phyloP scores from a whole-genome alignment of 2,329 filamentous ascomycete species.

The Parastagonospora avenae region DNA sequence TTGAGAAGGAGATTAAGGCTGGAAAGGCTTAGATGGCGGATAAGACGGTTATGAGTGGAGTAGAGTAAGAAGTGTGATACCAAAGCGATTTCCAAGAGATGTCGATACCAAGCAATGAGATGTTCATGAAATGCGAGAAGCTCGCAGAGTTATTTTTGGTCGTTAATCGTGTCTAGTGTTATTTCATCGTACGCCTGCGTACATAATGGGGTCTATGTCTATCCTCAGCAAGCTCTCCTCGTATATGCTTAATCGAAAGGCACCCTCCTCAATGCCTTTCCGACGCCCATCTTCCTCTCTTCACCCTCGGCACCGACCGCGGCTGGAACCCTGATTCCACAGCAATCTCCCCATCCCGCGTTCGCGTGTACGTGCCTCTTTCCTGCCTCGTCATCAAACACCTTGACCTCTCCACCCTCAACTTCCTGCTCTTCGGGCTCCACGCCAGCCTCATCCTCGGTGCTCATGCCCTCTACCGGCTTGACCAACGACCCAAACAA shows the following conservation, averaged over 20 bases:
- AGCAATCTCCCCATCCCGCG: constrained; percentile 88
- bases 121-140: no score
- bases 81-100: neutral
- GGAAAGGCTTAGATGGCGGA: constrained; percentile 6
- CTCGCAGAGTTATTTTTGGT: neutral
- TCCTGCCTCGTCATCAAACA: constrained; percentile 65
- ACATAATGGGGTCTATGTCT: neutral
- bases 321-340: constrained; percentile 95
- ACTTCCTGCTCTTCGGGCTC: constrained; percentile 47
- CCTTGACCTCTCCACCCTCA: constrained; percentile 60
- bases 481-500: constrained; percentile 86
- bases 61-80: neutral
- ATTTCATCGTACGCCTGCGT: neutral
- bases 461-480: constrained; percentile 80
- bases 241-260: constrained; percentile 72
- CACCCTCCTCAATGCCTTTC: constrained; percentile 67
- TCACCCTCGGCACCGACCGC: constrained; percentile 90
- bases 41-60: neutral
- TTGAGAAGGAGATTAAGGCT: constrained; percentile 71
- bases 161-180: neutral
- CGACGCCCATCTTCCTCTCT: constrained; percentile 73
- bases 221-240: neutral
- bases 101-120: neutral
- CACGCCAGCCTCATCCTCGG: constrained; percentile 57
- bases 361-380: constrained; percentile 73